Percentiles rank a stretch among this genome's conserved stretches.
Conservation (phyloP, 208 protist species). For the Trichomonas vaginalis region DNA sequence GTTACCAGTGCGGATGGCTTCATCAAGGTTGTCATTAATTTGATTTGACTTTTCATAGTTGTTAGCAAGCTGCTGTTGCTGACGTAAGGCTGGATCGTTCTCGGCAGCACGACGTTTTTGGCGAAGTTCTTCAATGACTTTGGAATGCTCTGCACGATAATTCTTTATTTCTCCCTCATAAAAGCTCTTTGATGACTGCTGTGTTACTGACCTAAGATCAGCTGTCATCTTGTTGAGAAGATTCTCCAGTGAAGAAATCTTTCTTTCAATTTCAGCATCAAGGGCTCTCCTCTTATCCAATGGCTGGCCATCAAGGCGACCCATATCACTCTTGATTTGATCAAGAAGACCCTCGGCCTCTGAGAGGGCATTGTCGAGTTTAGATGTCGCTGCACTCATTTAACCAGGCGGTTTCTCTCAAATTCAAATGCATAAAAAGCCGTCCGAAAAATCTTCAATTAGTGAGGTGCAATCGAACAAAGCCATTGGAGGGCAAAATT, state of each 20-base stretch:
- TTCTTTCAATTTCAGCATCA: background rate
- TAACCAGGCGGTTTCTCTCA: background rate
- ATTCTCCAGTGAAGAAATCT: background rate
- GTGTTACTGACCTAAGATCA: background rate
- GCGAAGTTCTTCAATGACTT: background rate
- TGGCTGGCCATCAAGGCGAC: background rate
- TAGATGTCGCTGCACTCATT: background rate
- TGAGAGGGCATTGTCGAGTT: background rate
- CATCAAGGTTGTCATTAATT: background rate
- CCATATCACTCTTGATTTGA: background rate
- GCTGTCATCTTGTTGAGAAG: background rate
- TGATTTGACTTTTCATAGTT: background rate
- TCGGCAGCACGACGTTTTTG: background rate
- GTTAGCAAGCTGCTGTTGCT: background rate
- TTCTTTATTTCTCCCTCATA: conserved; percentile 9
- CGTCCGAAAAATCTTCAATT: too few species aligned
- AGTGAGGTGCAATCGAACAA: too few species aligned
- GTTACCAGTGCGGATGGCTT: background rate
- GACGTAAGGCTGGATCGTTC: background rate
- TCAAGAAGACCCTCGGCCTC: background rate
- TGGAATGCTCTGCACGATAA: background rate
- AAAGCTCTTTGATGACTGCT: background rate
- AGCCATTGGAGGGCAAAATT: too few species aligned
- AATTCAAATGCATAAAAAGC: background rate
- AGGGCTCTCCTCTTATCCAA: background rate